Conservation (phyloP, 306 rosid species). For the Castanea mollissima region DNA sequence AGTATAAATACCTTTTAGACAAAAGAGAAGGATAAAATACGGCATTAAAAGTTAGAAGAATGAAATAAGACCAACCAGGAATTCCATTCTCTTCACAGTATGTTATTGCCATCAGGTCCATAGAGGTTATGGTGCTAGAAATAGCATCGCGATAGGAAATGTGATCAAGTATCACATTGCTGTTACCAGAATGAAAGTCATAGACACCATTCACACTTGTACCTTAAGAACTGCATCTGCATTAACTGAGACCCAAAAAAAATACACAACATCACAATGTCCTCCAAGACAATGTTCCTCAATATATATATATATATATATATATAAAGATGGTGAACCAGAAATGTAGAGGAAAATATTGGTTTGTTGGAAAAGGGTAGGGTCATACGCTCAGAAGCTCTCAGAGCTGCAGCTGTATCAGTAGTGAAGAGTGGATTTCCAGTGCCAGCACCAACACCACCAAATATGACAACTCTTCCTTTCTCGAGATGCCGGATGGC, state of each 20-base stretch:
- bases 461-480: slow-evolving; percentile 71
- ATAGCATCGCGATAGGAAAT: slow-evolving; percentile 52
- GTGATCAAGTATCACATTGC: slow-evolving; percentile 47
- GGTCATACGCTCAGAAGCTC: slow-evolving; percentile 58
- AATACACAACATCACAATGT: neutral
- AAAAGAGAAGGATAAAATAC: neutral
- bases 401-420: slow-evolving; percentile 56
- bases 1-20: slow-evolving; percentile 17
- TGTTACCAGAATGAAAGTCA: slow-evolving; percentile 50
- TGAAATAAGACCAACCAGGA: slow-evolving; percentile 51
- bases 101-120: slow-evolving; percentile 53
- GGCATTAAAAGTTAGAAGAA: neutral
- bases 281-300: neutral
- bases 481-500: slow-evolving; percentile 75
- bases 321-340: too few relatives aligned
- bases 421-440: slow-evolving; percentile 56
- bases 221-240: slow-evolving; percentile 62
- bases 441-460: slow-evolving; percentile 55
- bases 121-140: slow-evolving; percentile 45
- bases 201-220: slow-evolving; percentile 49
- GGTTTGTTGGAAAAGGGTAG: neutral
- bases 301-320: neutral
- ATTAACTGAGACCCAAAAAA: slow-evolving; percentile 31
- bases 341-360: neutral
- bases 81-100: slow-evolving; percentile 59